phyloP scores from a whole-genome alignment of 306 rosid genomes.

The Mucuna pruriens region DNA sequence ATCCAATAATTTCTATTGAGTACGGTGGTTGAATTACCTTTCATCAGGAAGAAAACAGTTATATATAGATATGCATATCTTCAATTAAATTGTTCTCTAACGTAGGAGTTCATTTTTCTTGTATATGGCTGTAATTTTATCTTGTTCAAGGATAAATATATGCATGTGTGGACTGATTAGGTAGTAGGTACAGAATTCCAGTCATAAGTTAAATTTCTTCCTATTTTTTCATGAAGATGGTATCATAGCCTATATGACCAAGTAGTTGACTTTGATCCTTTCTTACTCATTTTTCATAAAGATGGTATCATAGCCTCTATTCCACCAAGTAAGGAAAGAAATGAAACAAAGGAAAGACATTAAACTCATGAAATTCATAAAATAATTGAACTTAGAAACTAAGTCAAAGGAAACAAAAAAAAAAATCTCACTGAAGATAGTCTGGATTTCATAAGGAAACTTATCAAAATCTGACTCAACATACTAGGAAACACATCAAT shows the following conservation, averaged over 20 bases:
- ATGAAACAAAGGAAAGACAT: not conserved
- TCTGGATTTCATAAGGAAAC: no score
- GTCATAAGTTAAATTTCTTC: no score
- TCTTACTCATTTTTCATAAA: no score
- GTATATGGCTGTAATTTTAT: no score
- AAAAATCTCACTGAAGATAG: no score
- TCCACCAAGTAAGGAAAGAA: no score
- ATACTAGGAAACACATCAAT: not conserved
- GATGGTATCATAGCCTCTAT: no score
- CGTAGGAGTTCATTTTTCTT: not conserved
- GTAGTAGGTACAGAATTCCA: not conserved
- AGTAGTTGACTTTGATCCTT: no score
- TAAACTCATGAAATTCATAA: not conserved
- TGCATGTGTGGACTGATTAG: not conserved
- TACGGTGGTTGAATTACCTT: conserved; percentile 11
- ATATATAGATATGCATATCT: not conserved
- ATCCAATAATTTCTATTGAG: not conserved
- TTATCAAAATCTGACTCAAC: not conserved
- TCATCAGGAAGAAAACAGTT: not conserved
- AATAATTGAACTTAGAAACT: not conserved
- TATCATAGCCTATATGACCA: no score
- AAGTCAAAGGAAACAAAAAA: not conserved
- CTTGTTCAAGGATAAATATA: not conserved
- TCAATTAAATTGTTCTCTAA: not conserved
- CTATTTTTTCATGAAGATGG: no score